These are phyloP conservation scores for Alternaria metachromatica DNA, from an alignment of 2,329 filamentous ascomycete species.

Conservation along the genomic window DNA sequence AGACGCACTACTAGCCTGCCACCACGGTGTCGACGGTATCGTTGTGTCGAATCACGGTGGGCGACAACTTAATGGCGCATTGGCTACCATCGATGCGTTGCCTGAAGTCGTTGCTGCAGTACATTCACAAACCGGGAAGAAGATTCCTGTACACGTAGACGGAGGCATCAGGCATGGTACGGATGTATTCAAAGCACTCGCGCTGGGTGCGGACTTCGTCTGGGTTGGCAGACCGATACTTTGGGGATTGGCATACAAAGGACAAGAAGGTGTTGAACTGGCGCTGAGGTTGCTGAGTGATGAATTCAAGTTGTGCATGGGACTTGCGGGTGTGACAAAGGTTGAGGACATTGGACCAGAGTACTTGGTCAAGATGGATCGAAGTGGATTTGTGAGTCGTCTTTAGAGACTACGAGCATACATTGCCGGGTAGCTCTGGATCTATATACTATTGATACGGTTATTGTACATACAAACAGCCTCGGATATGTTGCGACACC, in stretches of 20 bases:
- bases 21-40: slow-evolving; percentile 55
- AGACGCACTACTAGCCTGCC: slow-evolving; percentile 52
- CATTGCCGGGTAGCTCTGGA: background rate
- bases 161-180: slow-evolving; percentile 87
- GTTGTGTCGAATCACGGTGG: slow-evolving; percentile 61
- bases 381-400: slow-evolving; percentile 27
- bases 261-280: slow-evolving; percentile 30
- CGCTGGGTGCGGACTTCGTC: slow-evolving; percentile 87
- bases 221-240: slow-evolving; percentile 64
- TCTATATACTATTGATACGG: background rate
- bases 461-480: background rate
- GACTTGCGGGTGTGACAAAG: slow-evolving; percentile 27
- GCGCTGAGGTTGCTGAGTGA: slow-evolving; percentile 25
- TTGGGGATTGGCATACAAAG: slow-evolving; percentile 67
- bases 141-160: slow-evolving; percentile 79
- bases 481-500: background rate
- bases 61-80: slow-evolving; percentile 57
- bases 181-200: slow-evolving; percentile 93
- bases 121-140: slow-evolving; percentile 16
- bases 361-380: slow-evolving; percentile 32
- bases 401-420: slow-evolving; percentile 46
- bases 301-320: slow-evolving; percentile 34
- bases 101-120: slow-evolving; percentile 67
- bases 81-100: slow-evolving; percentile 42
- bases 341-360: slow-evolving; percentile 31